These are phyloP conservation scores for Moricandia arvensis DNA, from an alignment of 345 rosid species.

Conservation along the genomic window DNA sequence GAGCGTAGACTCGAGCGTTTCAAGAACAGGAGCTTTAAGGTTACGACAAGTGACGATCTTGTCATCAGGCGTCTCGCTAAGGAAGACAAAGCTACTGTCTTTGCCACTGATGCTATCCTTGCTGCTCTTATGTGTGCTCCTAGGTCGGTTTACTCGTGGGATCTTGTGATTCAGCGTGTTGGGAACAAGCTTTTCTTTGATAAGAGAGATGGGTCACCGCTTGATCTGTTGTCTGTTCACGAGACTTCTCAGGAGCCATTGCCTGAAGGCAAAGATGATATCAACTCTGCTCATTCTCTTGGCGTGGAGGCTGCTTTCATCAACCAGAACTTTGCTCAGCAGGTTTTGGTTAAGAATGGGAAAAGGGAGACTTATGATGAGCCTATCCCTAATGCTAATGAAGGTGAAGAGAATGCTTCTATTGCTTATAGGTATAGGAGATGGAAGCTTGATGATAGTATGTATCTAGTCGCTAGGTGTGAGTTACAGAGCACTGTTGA, in stretches of 20 bases:
- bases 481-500: constrained; percentile 89
- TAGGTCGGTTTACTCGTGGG: constrained; percentile 95
- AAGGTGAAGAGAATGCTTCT: constrained; percentile 93
- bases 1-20: constrained; percentile 87
- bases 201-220: constrained; percentile 87
- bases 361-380: constrained; percentile 83
- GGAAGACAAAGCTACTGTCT: constrained; percentile 92
- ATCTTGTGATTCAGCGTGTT: constrained; percentile 83
- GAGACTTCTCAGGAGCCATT: constrained; percentile 88
- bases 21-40: constrained; percentile 85
- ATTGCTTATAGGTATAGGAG: constrained; percentile 89
- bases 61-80: constrained; percentile 80
- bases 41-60: constrained; percentile 90
- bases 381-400: constrained; percentile 59
- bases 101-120: constrained; percentile 80
- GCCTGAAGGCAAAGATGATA: constrained; percentile 38
- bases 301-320: constrained; percentile 74
- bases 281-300: constrained; percentile 43
- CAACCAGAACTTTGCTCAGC: constrained; percentile 51
- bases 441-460: constrained; percentile 87
- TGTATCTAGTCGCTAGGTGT: constrained; percentile 78
- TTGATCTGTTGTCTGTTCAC: constrained; percentile 85
- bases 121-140: constrained; percentile 91
- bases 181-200: constrained; percentile 92
- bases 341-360: constrained; percentile 81